Evolutionary conservation across 805 yeast species (phyloP), one percentile per base, ranked within the genome.

Genomic region (Wickerhamomyces kurtzmanii): DNA sequence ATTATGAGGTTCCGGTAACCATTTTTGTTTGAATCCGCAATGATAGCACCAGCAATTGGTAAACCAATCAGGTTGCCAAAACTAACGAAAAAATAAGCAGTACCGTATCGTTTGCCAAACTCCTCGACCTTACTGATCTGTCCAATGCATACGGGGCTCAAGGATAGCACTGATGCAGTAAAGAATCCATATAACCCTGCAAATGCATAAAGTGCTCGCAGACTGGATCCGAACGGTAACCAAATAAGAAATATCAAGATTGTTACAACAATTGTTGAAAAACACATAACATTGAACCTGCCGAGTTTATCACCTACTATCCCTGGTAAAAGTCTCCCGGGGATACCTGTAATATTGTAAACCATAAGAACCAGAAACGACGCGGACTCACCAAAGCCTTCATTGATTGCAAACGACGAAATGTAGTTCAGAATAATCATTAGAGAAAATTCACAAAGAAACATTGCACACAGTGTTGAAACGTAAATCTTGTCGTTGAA

Each of bases 81-180:
- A 8, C 15, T 9, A 21, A 31, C 36, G 5, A 39, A 21, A 27
- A 71, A 72, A 46, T 75, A 77, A 34, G 75, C 65, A 11, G 83
- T 63, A 0, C 86, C 86, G 38, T 72, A 80, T 13, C 79, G 53
- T 36, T 70, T 73, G 12, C 87, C 87, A 45, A 77, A 79, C 31
- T 74, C 68, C 33, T 64, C 59, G 1, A 77, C 74, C 11, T 64
- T 65, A n/a, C 77, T 68, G 17, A 81, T 71, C 25, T 69, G 68
- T 0, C 81, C 69, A n/a, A 77, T 64, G 35, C 87, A 78, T 4
- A 72, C 75, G 0, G 89, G 85, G 1, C 80, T 68, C 27, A 80
- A 43, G 1, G 82, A 65, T 23, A 81, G 54, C 5, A 79, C 70
- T 12, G 80, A 68, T 4, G 84, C 75, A 17, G 70, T 59, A 31